Evolutionary conservation across 345 rosid species (phyloP).

Genomic region (Odontarrhena argentea): DNA sequence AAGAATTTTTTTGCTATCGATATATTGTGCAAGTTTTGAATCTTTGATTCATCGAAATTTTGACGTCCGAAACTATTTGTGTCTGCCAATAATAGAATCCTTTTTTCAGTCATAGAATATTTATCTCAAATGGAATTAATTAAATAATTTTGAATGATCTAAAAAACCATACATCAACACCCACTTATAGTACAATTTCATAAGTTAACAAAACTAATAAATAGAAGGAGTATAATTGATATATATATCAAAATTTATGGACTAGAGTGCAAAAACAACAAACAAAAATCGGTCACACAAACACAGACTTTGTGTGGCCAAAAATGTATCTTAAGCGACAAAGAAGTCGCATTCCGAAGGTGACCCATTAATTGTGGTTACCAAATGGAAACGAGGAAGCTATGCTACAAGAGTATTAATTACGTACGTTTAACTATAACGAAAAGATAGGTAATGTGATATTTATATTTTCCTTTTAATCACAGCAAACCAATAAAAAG

Average conservation of each 20-base stretch:
- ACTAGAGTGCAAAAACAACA: background rate
- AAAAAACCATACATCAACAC: no score
- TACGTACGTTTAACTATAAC: background rate
- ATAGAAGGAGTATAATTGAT: background rate
- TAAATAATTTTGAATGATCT: no score
- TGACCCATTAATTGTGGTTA: background rate
- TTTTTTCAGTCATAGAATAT: no score
- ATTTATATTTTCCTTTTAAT: slow-evolving; percentile 2
- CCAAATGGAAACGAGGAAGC: slow-evolving; percentile 23
- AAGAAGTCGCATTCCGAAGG: background rate
- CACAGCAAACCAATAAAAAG: slow-evolving; percentile 7
- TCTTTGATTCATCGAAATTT: no score
- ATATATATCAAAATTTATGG: background rate
- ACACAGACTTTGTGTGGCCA: slow-evolving; percentile 22
- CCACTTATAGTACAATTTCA: no score
- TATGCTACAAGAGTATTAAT: slow-evolving; percentile 8
- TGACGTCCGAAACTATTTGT: no score
- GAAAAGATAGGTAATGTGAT: slow-evolving; percentile 15
- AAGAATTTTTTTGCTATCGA: no score
- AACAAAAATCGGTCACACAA: background rate
- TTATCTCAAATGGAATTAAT: no score
- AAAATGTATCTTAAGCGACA: slow-evolving; percentile 6
- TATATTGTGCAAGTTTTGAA: no score
- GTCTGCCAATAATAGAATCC: no score
- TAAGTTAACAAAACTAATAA: background rate